Conservation (phyloP, 1,284 basidiomycete species). For the Schizopora paradoxa region DNA sequence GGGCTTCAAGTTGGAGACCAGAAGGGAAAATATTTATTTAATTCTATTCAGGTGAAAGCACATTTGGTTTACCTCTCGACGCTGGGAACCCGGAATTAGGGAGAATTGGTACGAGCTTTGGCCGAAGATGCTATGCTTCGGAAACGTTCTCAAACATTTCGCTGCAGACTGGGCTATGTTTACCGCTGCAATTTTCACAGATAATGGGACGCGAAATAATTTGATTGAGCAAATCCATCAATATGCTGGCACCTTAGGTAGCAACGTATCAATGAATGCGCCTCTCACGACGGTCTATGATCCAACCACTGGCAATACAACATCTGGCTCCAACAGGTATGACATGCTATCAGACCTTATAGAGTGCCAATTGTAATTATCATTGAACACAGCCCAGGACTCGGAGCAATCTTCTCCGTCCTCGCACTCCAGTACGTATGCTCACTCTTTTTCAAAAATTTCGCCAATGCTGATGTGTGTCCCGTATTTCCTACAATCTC, state of each 20-base stretch:
- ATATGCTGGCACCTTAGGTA: constrained; percentile 16
- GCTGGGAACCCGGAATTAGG: too few relatives aligned
- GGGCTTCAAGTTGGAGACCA: too few relatives aligned
- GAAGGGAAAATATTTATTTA: too few relatives aligned
- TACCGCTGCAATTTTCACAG: constrained; percentile 29
- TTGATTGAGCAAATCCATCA: constrained; percentile 30
- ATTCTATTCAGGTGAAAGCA: too few relatives aligned
- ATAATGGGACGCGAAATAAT: constrained; percentile 25
- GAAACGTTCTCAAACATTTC: not conserved
- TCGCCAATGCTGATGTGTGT: too few relatives aligned
- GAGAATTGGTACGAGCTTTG: too few relatives aligned
- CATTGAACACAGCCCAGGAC: constrained; percentile 30
- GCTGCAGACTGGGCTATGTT: constrained; percentile 33
- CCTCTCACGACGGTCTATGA: not conserved
- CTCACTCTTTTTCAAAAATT: not conserved
- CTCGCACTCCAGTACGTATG: constrained; percentile 27
- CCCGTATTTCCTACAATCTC: too few relatives aligned
- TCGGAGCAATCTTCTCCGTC: constrained; percentile 30
- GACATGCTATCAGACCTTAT: constrained; percentile 17
- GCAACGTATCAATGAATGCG: not conserved
- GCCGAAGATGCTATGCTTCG: too few relatives aligned
- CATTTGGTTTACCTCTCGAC: too few relatives aligned
- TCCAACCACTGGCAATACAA: constrained; percentile 21
- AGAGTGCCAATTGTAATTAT: too few relatives aligned
- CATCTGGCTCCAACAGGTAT: constrained; percentile 6